Conservation (phyloP, 2,329 filamentous ascomycete genomes). For the Pezicula rhizophila region DNA sequence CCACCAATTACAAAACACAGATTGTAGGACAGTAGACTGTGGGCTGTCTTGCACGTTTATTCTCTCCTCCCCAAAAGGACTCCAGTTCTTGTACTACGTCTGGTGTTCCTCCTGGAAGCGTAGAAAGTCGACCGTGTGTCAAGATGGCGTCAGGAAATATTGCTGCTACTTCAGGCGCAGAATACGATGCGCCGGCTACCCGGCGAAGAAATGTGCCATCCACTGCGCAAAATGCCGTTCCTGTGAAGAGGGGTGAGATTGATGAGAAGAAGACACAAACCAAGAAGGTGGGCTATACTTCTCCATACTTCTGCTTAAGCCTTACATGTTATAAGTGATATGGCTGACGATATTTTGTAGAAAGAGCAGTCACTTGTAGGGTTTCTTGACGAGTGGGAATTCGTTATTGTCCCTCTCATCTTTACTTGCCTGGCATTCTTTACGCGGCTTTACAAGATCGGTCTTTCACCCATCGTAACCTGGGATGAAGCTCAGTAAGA, state of each 20-base stretch:
- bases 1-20: too few relatives aligned
- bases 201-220: slow-evolving; percentile 48
- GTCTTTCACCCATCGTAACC: slow-evolving; percentile 65
- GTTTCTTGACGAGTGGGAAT: slow-evolving; percentile 58
- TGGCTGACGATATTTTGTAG: slow-evolving; percentile 12
- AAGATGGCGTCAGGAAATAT: slow-evolving; percentile 39
- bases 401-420: slow-evolving; percentile 53
- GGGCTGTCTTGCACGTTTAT: too few relatives aligned
- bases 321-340: neutral
- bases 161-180: slow-evolving; percentile 54
- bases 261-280: slow-evolving; percentile 55
- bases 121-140: neutral
- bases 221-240: slow-evolving; percentile 29
- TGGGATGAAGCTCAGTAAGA: slow-evolving; percentile 72
- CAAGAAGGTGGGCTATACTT: slow-evolving; percentile 42
- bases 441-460: slow-evolving; percentile 65
- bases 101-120: neutral
- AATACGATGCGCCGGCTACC: slow-evolving; percentile 45
- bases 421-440: slow-evolving; percentile 58
- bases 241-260: slow-evolving; percentile 32
- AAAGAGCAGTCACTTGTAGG: slow-evolving; percentile 53
- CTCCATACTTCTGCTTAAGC: neutral
- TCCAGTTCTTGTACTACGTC: neutral
- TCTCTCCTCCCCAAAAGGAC: neutral
- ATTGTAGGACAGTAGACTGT: too few relatives aligned